Percentiles rank a stretch among this genome's conserved stretches.
phyloP scores from a whole-genome alignment of 1,284 basidiomycete genomes.

The Tilletia indica region DNA sequence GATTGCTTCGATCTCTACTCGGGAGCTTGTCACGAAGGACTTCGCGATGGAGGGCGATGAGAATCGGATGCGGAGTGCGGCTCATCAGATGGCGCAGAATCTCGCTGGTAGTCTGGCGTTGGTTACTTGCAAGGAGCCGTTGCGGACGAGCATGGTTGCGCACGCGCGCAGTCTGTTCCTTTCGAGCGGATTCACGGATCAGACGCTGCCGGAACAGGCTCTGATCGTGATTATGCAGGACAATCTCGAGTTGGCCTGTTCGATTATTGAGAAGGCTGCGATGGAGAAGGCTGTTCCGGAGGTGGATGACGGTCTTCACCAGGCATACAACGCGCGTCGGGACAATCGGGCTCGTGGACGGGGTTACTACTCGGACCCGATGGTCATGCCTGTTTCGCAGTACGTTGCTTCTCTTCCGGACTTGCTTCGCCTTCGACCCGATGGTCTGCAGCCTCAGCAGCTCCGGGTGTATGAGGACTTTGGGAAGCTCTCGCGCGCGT shows the following conservation, averaged over 20 bases:
- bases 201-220: constrained; percentile 61
- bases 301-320: constrained; percentile 82
- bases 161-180: constrained; percentile 70
- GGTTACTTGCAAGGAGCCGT: constrained; percentile 97
- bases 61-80: constrained; percentile 83
- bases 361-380: constrained; percentile 48
- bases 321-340: constrained; percentile 73
- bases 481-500: constrained; percentile 45
- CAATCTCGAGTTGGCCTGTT: constrained; percentile 90
- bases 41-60: constrained; percentile 93
- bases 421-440: constrained; percentile 78
- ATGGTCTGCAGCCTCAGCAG: constrained; percentile 79
- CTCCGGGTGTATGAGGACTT: constrained; percentile 94
- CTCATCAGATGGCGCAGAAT: constrained; percentile 94
- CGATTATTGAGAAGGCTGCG: constrained; percentile 92
- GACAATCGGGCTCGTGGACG: constrained; percentile 77
- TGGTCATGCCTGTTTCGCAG: constrained; percentile 60
- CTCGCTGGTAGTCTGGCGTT: constrained; percentile 92
- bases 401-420: constrained; percentile 83
- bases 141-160: constrained; percentile 86
- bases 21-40: constrained; percentile 93
- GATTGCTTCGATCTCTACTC: constrained; percentile 94
- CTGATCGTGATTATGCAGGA: constrained; percentile 82
- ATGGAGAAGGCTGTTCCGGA: constrained; percentile 96
- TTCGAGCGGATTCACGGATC: constrained; percentile 63